Conservation (phyloP, 2,329 filamentous ascomycete species). For the Fusarium sp. region DNA sequence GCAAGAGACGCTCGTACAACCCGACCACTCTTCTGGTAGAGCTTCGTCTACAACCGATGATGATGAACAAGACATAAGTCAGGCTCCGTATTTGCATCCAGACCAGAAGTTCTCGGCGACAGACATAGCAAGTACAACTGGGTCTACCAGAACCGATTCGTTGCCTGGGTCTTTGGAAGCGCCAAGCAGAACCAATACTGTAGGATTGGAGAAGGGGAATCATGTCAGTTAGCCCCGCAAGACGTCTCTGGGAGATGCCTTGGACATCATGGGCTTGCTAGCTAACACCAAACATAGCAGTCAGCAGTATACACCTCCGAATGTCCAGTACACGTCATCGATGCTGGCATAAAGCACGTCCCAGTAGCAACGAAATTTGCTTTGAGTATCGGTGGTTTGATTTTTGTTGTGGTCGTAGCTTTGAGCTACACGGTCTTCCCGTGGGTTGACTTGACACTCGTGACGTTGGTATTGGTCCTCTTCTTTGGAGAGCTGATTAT, state of each 20-base stretch:
- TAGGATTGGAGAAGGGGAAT: constrained; percentile 14
- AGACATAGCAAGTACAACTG: background rate
- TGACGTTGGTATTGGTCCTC: background rate
- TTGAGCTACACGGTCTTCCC: background rate
- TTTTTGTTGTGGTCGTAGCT: background rate
- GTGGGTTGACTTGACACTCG: background rate
- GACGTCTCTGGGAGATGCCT: background rate
- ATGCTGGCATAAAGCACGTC: background rate
- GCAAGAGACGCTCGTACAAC: background rate
- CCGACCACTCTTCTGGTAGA: background rate
- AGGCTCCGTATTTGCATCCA: background rate
- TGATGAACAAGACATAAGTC: background rate
- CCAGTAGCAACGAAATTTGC: background rate
- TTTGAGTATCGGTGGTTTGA: background rate
- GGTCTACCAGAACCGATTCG: constrained; percentile 12
- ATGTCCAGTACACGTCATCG: background rate
- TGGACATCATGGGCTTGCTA: background rate
- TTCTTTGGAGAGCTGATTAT: background rate
- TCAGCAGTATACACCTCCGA: too few relatives aligned
- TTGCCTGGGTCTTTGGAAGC: constrained; percentile 7
- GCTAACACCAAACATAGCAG: background rate
- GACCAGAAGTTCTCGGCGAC: background rate
- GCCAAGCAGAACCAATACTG: constrained; percentile 5
- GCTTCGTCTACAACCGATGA: background rate
- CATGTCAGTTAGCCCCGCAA: background rate